Conservation (phyloP, 2,329 filamentous ascomycete species). For the Talaromyces sp. region DNA sequence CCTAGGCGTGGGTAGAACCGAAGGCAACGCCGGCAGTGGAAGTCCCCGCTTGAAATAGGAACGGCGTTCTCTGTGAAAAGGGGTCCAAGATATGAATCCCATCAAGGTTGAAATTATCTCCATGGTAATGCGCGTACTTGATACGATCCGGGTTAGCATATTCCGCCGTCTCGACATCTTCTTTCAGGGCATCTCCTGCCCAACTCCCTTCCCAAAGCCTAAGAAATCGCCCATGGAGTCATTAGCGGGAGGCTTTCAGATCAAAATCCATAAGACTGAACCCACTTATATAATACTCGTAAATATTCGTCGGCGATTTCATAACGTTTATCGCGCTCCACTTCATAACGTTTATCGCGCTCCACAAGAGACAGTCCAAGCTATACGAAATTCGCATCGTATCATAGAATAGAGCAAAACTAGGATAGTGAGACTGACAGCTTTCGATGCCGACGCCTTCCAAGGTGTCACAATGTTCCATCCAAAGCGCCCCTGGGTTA, state of each 20-base stretch:
- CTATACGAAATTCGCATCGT: slow-evolving; percentile 20
- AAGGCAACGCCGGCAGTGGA: slow-evolving; percentile 65
- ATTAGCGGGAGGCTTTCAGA: neutral
- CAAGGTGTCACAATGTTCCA: slow-evolving; percentile 69
- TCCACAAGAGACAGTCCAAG: slow-evolving; percentile 42
- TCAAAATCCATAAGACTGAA: neutral
- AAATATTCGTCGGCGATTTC: slow-evolving; percentile 63
- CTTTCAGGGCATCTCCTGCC: slow-evolving; percentile 64
- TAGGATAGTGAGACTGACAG: slow-evolving; percentile 59
- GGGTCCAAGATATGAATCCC: slow-evolving; percentile 67
- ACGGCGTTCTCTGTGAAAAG: slow-evolving; percentile 65
- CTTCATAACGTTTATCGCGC: slow-evolving; percentile 65
- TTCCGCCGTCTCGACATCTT: slow-evolving; percentile 52
- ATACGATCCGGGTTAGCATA: slow-evolving; percentile 61
- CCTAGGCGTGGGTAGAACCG: slow-evolving; percentile 68
- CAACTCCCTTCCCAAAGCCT: slow-evolving; percentile 62
- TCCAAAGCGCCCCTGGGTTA: slow-evolving; percentile 61
- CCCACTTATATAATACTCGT: slow-evolving; percentile 61
- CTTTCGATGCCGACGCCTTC: slow-evolving; percentile 64
- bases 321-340: slow-evolving; percentile 65
- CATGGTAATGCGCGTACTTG: slow-evolving; percentile 64
- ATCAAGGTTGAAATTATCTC: slow-evolving; percentile 62
- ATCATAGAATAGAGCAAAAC: slow-evolving; percentile 25
- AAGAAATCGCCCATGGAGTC: neutral
- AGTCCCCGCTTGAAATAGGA: slow-evolving; percentile 69